Conservation (phyloP, 2,329 filamentous ascomycete genomes). For the Colletotrichum orchidophilum region DNA sequence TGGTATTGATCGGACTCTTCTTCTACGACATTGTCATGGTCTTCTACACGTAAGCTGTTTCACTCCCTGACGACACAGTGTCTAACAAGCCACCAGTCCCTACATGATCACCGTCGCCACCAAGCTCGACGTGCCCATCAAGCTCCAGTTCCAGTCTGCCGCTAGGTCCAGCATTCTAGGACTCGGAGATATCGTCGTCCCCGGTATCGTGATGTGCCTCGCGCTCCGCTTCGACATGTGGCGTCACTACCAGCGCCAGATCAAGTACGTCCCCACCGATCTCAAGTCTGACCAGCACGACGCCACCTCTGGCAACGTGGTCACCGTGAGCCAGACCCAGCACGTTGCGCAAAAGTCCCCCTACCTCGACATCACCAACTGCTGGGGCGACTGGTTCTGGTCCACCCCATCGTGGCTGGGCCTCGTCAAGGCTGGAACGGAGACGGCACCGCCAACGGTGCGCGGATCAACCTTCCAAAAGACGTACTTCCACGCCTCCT, state of each 20-base stretch:
- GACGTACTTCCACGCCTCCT: constrained; percentile 82
- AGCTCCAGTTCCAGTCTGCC: constrained; percentile 79
- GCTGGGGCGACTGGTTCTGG: constrained; percentile 90
- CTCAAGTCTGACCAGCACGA: constrained; percentile 45
- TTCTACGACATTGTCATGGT: constrained; percentile 96
- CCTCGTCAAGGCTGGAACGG: constrained; percentile 35
- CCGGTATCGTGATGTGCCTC: constrained; percentile 88
- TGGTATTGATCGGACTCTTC: constrained; percentile 83
- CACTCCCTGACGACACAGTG: constrained; percentile 18
- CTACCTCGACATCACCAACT: constrained; percentile 70
- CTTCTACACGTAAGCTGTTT: constrained; percentile 78
- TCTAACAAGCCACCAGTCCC: constrained; percentile 58
- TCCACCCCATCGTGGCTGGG: constrained; percentile 50
- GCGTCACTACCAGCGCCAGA: constrained; percentile 78
- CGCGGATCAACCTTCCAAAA: constrained; percentile 73
- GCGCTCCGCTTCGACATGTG: constrained; percentile 93
- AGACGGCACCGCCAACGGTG: constrained; percentile 41
- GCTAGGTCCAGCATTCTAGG: constrained; percentile 84
- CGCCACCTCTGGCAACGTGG: constrained; percentile 43
- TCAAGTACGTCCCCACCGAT: constrained; percentile 56
- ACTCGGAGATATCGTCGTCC: constrained; percentile 92
- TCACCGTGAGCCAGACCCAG: constrained; percentile 49
- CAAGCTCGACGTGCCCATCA: constrained; percentile 90
- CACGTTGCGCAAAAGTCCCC: constrained; percentile 52
- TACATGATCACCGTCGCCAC: constrained; percentile 91